Evolutionary conservation across 1,284 basidiomycete genomes (phyloP), one percentile per base, ranked within the genome.

Genomic region (Ustilago loliicola): DNA sequence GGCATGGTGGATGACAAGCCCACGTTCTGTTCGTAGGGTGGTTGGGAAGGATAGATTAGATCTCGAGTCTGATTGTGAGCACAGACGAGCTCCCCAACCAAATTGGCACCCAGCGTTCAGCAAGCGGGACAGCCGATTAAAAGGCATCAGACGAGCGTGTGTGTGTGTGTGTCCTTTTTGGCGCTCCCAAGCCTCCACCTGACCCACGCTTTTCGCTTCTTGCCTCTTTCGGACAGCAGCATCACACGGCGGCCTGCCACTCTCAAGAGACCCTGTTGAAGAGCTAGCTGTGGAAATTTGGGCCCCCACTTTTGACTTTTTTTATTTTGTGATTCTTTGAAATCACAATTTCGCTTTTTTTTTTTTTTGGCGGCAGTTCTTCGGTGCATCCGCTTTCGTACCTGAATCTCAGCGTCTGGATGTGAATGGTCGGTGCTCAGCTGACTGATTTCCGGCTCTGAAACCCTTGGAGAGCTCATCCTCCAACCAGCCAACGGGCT

Each of bases 291-390:
- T n/a, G n/a, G n/a, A n/a, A n/a, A n/a, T n/a, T n/a, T 34, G 7
- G 5, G 32, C 32, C 32, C 32, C 32, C 32, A 54, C 25, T 52
- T 55, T 50, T 19, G 53, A 54, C 54, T 36, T 48, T 27, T 25
- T 29, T 61, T 40, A 19, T 47, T 62, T 62, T 62, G 4, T 10
- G 1, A 13, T 19, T 19, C 17, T 19, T 19, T 40, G 17, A 40
- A 40, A 19, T 40, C 38, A 40, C 38, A 45, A 45, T 9, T 45
- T 45, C 19, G 38, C n/a, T 5, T 3, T 3, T n/a, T n/a, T n/a
- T n/a, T n/a, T n/a, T n/a, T n/a, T n/a, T n/a, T 3, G 27, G 56
- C 64, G 60, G 66, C 60, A 62, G 21, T 47, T 68, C 55, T 68
- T 68, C 60, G 54, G 55, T 48, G 60, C 66, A 67, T 61, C 54